Evolutionary conservation across 2,329 filamentous ascomycete genomes (phyloP).

Genomic region (Cladosporium cucumerinum): DNA sequence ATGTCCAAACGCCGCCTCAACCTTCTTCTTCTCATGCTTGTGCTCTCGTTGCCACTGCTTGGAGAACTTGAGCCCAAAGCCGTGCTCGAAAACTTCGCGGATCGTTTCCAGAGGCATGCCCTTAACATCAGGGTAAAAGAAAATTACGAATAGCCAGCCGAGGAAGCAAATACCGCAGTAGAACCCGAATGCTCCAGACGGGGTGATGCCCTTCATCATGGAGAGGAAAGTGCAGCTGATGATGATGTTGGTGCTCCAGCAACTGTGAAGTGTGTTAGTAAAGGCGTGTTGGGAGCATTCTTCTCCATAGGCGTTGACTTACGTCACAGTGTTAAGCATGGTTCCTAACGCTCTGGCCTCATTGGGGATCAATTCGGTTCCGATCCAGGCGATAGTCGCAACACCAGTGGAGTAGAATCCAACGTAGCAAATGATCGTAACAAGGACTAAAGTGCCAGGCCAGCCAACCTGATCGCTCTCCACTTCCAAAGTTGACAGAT

Average conservation of each 20-base stretch:
- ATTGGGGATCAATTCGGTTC: conserved; percentile 47
- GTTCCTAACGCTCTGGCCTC: conserved; percentile 49
- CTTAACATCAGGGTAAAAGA: conserved; percentile 55
- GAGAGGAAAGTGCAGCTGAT: conserved; percentile 50
- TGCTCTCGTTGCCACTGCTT: conserved; percentile 38
- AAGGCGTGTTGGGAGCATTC: neutral
- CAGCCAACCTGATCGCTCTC: conserved; percentile 33
- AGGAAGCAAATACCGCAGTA: conserved; percentile 50
- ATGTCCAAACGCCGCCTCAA: conserved; percentile 25
- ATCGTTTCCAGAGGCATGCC: conserved; percentile 55
- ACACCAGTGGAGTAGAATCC: conserved; percentile 46
- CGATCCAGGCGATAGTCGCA: conserved; percentile 49
- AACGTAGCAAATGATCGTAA: conserved; percentile 45
- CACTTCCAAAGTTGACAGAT: conserved; percentile 41
- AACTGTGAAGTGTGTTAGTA: neutral
- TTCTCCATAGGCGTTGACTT: neutral
- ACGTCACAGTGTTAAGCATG: conserved; percentile 49
- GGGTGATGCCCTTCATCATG: conserved; percentile 50
- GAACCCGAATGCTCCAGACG: conserved; percentile 51
- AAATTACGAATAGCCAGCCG: conserved; percentile 47
- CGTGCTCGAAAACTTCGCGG: conserved; percentile 49
- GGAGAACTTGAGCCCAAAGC: conserved; percentile 44
- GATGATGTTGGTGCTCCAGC: conserved; percentile 45
- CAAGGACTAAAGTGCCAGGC: conserved; percentile 39
- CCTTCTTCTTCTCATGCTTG: conserved; percentile 29